A percentile compares a stretch with the other conserved stretches of the same genome.
Evolutionary conservation across 73 alveolate species (phyloP).

Genomic region (Paramecium caudatum): DNA sequence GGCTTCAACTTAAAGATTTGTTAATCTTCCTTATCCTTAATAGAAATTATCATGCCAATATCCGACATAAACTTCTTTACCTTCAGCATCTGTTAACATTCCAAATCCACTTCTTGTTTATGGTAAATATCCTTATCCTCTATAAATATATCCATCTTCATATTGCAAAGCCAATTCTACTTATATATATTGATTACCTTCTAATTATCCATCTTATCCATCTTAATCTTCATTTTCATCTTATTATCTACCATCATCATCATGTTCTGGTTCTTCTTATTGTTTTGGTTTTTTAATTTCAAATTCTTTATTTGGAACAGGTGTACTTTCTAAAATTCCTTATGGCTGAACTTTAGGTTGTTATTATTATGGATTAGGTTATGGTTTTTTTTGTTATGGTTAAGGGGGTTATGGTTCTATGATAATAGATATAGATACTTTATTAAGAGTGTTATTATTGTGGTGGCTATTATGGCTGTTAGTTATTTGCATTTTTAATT

Average conservation of each 20-base stretch:
- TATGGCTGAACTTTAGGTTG: no score
- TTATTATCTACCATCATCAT: no score
- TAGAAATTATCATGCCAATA: conserved; percentile 43
- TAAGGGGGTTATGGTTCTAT: no score
- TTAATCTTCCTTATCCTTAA: conserved; percentile 40
- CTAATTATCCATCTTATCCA: background rate
- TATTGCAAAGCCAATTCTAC: conserved; percentile 40
- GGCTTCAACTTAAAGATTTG: background rate
- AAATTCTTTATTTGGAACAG: no score
- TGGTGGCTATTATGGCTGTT: background rate
- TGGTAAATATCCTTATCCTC: conserved; percentile 47
- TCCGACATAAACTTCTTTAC: conserved; percentile 34
- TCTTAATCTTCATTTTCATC: conserved; percentile 10
- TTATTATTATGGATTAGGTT: no score
- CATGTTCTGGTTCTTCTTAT: no score
- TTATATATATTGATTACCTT: background rate
- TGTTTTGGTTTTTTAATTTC: no score
- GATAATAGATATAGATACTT: no score
- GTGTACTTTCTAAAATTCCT: no score
- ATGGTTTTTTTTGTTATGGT: no score
- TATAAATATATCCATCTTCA: conserved; percentile 60
- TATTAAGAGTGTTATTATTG: background rate
- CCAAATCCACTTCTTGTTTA: conserved; percentile 45
- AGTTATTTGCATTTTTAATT: background rate
- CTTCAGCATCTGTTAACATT: conserved; percentile 25